phyloP scores from a whole-genome alignment of 1,284 basidiomycete genomes.

The Veloboletus limbatus region DNA sequence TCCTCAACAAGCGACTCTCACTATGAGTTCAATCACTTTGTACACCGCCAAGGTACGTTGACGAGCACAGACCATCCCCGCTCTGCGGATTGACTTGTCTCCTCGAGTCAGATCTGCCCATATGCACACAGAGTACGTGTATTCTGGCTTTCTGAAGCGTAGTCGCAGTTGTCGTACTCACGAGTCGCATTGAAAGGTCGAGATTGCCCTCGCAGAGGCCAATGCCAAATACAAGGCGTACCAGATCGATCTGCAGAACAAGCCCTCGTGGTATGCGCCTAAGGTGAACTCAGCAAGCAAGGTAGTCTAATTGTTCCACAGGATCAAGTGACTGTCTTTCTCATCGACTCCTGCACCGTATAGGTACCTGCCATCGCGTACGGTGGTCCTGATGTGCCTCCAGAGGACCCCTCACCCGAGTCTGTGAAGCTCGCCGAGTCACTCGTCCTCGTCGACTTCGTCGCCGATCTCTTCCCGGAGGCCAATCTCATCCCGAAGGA shows the following conservation, averaged over 20 bases:
- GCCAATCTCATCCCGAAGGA: conserved; percentile 41
- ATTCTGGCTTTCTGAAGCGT: conserved; percentile 35
- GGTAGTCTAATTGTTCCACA: conserved; percentile 32
- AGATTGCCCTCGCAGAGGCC: conserved; percentile 57
- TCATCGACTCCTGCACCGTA: background rate
- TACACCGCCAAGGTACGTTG: conserved; percentile 45
- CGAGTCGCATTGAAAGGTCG: conserved; percentile 36
- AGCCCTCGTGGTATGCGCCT: conserved; percentile 62
- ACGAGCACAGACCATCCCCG: background rate
- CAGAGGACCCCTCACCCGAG: conserved; percentile 42
- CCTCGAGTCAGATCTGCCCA: conserved; percentile 11
- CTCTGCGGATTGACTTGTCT: background rate
- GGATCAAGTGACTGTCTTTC: background rate
- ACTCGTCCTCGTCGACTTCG: conserved; percentile 45
- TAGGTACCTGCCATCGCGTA: conserved; percentile 48
- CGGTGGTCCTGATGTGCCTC: conserved; percentile 40
- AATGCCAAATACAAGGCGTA: conserved; percentile 47
- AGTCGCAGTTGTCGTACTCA: background rate
- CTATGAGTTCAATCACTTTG: conserved; percentile 38
- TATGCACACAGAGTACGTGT: conserved; percentile 13
- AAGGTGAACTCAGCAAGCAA: conserved; percentile 64
- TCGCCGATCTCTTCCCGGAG: conserved; percentile 43
- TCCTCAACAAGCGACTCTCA: background rate
- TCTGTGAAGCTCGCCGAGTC: conserved; percentile 46
- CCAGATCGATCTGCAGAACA: conserved; percentile 57